These are phyloP conservation scores for Aristolochia fimbriata DNA, from an alignment of 164 flowering plant genomes.

Conservation along the genomic window DNA sequence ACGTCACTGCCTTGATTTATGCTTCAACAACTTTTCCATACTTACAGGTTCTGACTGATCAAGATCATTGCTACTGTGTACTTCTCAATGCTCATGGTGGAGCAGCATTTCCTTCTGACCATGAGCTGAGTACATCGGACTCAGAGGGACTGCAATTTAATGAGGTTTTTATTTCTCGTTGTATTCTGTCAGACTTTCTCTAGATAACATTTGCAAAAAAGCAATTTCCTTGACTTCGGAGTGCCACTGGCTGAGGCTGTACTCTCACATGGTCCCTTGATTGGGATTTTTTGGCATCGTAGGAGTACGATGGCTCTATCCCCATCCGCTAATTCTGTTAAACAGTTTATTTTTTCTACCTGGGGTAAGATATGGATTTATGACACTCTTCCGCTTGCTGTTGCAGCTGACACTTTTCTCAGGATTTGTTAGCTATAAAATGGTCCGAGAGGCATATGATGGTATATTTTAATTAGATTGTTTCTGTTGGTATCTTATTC, in stretches of 20 bases:
- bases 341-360: no score
- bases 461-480: conserved; percentile 29
- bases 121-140: neutral
- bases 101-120: conserved; percentile 77
- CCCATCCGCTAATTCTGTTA: no score
- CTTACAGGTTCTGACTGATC: conserved; percentile 64
- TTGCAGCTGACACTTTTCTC: conserved; percentile 95
- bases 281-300: no score
- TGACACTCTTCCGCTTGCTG: neutral
- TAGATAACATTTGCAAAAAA: no score
- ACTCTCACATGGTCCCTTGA: no score
- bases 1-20: no score
- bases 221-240: no score
- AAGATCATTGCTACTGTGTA: conserved; percentile 95
- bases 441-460: conserved; percentile 99
- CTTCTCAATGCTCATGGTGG: conserved; percentile 92
- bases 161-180: no score
- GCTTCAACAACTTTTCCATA: no score
- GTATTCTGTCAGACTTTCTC: no score
- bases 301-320: conserved; percentile 16
- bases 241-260: no score
- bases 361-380: neutral
- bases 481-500: neutral
- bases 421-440: conserved; percentile 96
- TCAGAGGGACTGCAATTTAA: no score